Evolutionary conservation across 2,329 filamentous ascomycete genomes (phyloP).

Genomic region (Diaporthe australafricana): DNA sequence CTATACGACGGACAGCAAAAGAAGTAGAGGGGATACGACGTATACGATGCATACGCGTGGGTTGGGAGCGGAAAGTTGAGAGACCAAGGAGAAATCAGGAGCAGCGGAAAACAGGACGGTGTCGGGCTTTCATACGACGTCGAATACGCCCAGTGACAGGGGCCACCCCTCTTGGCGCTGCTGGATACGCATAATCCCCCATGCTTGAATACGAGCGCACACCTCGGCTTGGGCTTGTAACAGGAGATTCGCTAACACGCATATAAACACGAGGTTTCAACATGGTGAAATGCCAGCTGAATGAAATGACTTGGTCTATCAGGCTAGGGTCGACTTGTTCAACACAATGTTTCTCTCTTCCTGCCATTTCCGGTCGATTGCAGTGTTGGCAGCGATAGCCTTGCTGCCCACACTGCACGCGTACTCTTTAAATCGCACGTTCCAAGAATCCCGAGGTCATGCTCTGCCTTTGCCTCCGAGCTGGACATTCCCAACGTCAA

Average conservation of each 20-base stretch:
- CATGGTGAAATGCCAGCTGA: background rate
- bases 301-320: too few relatives aligned
- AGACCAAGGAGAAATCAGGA: background rate
- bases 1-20: background rate
- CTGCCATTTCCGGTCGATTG: background rate
- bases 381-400: background rate
- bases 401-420: background rate
- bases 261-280: background rate
- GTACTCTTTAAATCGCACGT: background rate
- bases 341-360: background rate
- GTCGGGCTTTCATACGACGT: background rate
- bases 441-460: background rate
- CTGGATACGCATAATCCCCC: background rate
- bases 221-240: background rate
- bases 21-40: background rate
- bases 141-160: conserved; percentile 6
- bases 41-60: background rate
- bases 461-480: background rate
- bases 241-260: background rate
- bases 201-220: background rate
- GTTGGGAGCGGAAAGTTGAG: background rate
- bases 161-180: background rate
- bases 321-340: background rate
- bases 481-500: background rate
- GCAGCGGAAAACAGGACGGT: background rate